Conservation (phyloP, 2,329 filamentous ascomycete genomes). For the Periconia sp. region DNA sequence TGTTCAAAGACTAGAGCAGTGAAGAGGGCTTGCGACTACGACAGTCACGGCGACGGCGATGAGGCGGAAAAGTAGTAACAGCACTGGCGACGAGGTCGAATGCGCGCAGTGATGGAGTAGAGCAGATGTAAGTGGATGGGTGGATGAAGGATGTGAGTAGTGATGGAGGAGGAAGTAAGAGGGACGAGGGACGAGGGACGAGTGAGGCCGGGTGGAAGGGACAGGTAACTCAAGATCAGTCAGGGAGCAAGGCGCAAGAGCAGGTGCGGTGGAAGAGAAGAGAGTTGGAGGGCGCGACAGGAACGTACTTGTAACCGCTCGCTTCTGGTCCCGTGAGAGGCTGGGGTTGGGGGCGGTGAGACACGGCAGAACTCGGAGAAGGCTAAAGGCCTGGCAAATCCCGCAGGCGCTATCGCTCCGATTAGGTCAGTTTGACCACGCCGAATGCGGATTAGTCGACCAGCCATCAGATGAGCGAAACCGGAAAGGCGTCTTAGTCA, state of each 20-base stretch:
- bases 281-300: constrained; percentile 33
- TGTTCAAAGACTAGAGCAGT: constrained; percentile 28
- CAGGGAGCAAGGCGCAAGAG: constrained; percentile 16
- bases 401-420: background rate
- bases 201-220: background rate
- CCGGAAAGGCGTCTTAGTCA: no score
- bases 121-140: constrained; percentile 12
- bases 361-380: constrained; percentile 19
- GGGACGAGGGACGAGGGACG: constrained; percentile 18
- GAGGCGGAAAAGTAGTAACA: constrained; percentile 10
- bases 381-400: constrained; percentile 11
- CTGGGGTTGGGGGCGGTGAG: constrained; percentile 26
- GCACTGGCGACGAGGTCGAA: constrained; percentile 19
- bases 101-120: constrained; percentile 10
- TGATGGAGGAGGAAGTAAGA: constrained; percentile 8
- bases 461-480: no score
- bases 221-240: constrained; percentile 5
- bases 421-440: background rate
- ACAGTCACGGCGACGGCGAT: constrained; percentile 27
- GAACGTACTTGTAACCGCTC: constrained; percentile 37
- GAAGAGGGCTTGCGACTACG: constrained; percentile 26
- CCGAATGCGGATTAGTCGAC: background rate
- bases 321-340: constrained; percentile 36
- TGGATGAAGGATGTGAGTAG: constrained; percentile 14
- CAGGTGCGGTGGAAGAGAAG: constrained; percentile 35